Percentiles rank a stretch among this genome's conserved stretches.
Evolutionary conservation across 805 yeast species (phyloP).

Genomic region (Nakazawaea populi): DNA sequence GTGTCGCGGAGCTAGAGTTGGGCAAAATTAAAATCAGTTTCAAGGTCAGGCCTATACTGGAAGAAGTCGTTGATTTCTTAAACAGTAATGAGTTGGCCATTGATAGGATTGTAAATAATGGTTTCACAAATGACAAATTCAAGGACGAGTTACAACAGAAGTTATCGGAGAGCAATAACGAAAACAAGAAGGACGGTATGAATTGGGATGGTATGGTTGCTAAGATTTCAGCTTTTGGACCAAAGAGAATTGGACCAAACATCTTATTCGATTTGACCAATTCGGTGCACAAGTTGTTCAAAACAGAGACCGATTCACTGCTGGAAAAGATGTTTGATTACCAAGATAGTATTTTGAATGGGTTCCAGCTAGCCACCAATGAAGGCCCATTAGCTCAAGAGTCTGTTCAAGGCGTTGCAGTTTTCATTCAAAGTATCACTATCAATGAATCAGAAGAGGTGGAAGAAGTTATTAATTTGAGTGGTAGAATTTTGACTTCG

Average conservation of each 20-base stretch:
- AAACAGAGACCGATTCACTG: slow-evolving; percentile 3
- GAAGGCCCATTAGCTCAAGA: slow-evolving; percentile 91
- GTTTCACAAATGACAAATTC: slow-evolving; percentile 24
- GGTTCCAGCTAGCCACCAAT: slow-evolving; percentile 74
- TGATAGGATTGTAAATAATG: slow-evolving; percentile 24
- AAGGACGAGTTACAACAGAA: slow-evolving; percentile 25
- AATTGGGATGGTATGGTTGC: slow-evolving; percentile 26
- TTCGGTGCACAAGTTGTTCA: slow-evolving; percentile 28
- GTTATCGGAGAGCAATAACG: slow-evolving; percentile 19
- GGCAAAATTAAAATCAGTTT: slow-evolving; percentile 41
- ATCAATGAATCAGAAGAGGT: slow-evolving; percentile 21
- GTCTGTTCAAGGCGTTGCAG: slow-evolving; percentile 76
- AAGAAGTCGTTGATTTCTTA: slow-evolving; percentile 41
- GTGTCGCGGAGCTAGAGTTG: slow-evolving; percentile 41
- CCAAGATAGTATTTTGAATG: slow-evolving; percentile 67
- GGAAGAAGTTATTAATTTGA: slow-evolving; percentile 36
- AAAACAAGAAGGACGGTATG: slow-evolving; percentile 17
- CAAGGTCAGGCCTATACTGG: slow-evolving; percentile 50
- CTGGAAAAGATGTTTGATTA: slow-evolving; percentile 25
- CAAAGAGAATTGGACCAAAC: slow-evolving; percentile 71
- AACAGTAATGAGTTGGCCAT: slow-evolving; percentile 40
- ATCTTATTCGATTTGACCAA: slow-evolving; percentile 52
- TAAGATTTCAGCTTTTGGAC: slow-evolving; percentile 65
- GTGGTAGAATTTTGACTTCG: slow-evolving; percentile 70
- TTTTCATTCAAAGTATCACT: slow-evolving; percentile 37